Percentiles rank a stretch among this genome's conserved stretches.
phyloP scores from a whole-genome alignment of 2,329 filamentous ascomycete genomes.

The Curvularia hawaiiensis region DNA sequence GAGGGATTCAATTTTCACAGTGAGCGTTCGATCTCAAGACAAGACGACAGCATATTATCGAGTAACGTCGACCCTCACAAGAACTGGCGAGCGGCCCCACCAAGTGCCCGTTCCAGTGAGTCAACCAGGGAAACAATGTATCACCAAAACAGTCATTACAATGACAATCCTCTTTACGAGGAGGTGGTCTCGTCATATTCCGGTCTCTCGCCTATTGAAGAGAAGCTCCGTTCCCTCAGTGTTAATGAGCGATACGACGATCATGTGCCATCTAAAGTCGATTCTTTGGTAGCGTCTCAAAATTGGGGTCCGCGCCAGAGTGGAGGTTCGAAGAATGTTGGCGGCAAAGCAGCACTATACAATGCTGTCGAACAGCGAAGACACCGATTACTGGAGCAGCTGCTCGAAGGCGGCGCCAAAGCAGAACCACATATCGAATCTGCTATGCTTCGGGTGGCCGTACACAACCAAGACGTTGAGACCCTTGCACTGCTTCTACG shows the following conservation, averaged over 20 bases:
- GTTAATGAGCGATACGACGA: constrained; percentile 34
- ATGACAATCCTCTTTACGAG: constrained; percentile 32
- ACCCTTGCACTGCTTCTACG: constrained; percentile 36
- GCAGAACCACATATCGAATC: constrained; percentile 38
- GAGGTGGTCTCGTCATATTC: constrained; percentile 28
- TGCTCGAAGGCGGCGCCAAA: constrained; percentile 40
- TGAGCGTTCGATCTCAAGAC: constrained; percentile 19
- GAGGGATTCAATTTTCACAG: constrained; percentile 20
- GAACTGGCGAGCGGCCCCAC: constrained; percentile 33
- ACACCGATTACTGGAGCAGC: constrained; percentile 59
- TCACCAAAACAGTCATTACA: constrained; percentile 24
- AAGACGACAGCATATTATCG: constrained; percentile 27
- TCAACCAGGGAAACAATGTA: constrained; percentile 39
- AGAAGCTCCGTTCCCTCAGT: constrained; percentile 31
- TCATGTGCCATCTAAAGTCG: constrained; percentile 23
- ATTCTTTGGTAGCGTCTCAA: constrained; percentile 22
- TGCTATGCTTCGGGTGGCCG: constrained; percentile 39
- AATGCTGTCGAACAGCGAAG: constrained; percentile 66
- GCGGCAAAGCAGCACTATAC: constrained; percentile 49
- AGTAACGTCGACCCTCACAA: constrained; percentile 34
- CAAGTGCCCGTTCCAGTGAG: constrained; percentile 35
- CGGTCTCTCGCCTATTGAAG: constrained; percentile 29
- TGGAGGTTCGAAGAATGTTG: constrained; percentile 34
- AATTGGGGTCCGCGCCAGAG: constrained; percentile 31
- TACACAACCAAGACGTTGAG: constrained; percentile 39